Percentiles rank a stretch among this genome's conserved stretches.
Conservation (phyloP, 208 protist species). For the Herpetomonas tarakana region DNA sequence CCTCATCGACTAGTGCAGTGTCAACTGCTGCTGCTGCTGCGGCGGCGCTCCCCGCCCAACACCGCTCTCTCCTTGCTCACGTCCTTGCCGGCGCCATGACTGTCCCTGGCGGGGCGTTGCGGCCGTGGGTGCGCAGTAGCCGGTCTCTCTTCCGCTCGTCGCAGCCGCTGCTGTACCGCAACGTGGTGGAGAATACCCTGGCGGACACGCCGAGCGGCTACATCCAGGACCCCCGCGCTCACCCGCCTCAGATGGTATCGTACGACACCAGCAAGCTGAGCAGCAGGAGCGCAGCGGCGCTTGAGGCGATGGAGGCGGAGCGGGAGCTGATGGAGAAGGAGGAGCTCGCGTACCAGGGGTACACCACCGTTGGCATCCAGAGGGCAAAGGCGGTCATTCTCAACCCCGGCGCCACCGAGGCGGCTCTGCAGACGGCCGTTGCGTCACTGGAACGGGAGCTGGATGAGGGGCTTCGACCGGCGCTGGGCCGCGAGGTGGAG, state of each 20-base stretch:
- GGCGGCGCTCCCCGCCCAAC: no score
- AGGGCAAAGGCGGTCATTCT: constrained; percentile 39
- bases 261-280: constrained; percentile 26
- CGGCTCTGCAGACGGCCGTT: constrained; percentile 25
- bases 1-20: no score
- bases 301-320: constrained; percentile 52
- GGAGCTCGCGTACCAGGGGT: constrained; percentile 59
- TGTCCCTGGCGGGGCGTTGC: no score
- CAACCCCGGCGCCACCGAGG: constrained; percentile 10
- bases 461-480: constrained; percentile 10
- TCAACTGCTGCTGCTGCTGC: no score
- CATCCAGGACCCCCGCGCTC: constrained; percentile 53
- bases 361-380: constrained; percentile 54
- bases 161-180: no score
- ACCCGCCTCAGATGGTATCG: constrained; percentile 40
- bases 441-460: constrained; percentile 32
- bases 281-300: constrained; percentile 17
- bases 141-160: no score
- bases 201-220: constrained; percentile 72
- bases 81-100: no score
- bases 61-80: no score
- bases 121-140: no score
- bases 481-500: constrained; percentile 41
- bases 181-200: constrained; percentile 61
- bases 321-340: constrained; percentile 49